These are phyloP conservation scores for Lasiodiplodia theobromae DNA, from an alignment of 2,329 filamentous ascomycete species.

Conservation along the genomic window DNA sequence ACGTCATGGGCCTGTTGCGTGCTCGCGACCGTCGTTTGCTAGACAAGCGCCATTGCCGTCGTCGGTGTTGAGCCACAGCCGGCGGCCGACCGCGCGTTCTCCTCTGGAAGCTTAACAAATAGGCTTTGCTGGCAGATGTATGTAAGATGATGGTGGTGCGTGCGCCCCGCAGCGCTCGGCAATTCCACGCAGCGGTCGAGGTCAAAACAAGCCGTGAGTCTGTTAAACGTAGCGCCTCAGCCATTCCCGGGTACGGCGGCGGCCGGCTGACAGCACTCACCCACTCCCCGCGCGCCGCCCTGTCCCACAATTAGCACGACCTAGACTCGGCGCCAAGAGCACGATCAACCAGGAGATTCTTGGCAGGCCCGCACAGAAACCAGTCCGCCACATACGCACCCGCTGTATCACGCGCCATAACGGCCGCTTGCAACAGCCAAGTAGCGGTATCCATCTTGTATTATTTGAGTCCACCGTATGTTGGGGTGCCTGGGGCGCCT, in stretches of 20 bases:
- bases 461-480: conserved; percentile 13
- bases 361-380: conserved; percentile 5
- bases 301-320: not conserved
- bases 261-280: not conserved
- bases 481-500: conserved; percentile 21
- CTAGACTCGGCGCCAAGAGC: not conserved
- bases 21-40: not conserved
- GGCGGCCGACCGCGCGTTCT: conserved; percentile 10
- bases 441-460: conserved; percentile 23
- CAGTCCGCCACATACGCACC: not conserved
- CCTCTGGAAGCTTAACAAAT: conserved; percentile 3
- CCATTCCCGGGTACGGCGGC: not conserved
- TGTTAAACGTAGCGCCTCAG: not conserved
- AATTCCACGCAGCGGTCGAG: not conserved
- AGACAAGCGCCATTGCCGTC: not conserved
- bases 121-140: not conserved
- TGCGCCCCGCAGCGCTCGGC: not conserved
- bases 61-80: conserved; percentile 1
- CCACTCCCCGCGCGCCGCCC: not conserved
- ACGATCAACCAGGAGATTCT: not conserved
- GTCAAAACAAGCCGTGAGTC: not conserved
- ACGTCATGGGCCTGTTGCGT: conserved; percentile 21
- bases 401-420: conserved; percentile 9
- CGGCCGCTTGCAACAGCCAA: conserved; percentile 1
- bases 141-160: not conserved